Conservation (phyloP, 2,329 filamentous ascomycete genomes). For the Aspergillus cejpii region DNA sequence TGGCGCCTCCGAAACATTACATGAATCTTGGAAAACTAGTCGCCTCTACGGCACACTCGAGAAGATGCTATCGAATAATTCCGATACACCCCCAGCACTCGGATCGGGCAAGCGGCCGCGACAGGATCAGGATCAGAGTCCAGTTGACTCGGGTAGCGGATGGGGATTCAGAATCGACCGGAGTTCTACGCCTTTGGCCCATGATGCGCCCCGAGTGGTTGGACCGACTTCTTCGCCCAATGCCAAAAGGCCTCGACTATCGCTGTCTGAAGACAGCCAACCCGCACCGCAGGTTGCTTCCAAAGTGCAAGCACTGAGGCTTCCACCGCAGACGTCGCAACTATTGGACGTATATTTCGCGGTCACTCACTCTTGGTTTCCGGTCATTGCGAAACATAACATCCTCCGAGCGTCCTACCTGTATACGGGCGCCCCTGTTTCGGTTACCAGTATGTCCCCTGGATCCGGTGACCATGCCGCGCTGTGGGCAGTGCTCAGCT, state of each 20-base stretch:
- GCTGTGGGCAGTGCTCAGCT: constrained; percentile 42
- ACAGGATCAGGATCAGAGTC: constrained; percentile 24
- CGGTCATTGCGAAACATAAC: constrained; percentile 53
- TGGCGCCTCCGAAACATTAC: constrained; percentile 37
- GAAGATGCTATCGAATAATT: constrained; percentile 34
- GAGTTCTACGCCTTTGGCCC: constrained; percentile 23
- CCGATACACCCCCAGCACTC: constrained; percentile 20
- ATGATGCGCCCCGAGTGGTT: constrained; percentile 28
- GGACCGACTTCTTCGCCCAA: constrained; percentile 20
- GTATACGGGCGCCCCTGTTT: constrained; percentile 43
- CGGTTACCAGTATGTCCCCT: constrained; percentile 23
- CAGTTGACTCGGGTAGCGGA: constrained; percentile 12
- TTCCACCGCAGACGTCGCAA: constrained; percentile 48
- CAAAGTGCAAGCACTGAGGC: constrained; percentile 20
- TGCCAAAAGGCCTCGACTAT: constrained; percentile 26
- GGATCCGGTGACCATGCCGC: constrained; percentile 39
- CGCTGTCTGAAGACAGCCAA: constrained; percentile 14
- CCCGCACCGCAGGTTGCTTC: constrained; percentile 3
- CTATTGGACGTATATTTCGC: constrained; percentile 54
- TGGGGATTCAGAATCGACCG: constrained; percentile 31
- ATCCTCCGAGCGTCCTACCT: constrained; percentile 52
- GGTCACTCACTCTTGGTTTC: constrained; percentile 54
- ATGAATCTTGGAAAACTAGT: constrained; percentile 42
- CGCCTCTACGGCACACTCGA: constrained; percentile 37
- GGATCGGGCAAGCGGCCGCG: constrained; percentile 31